Conservation (phyloP, 192 early-diverging fungal genomes). For the Cetraspora pellucida region DNA sequence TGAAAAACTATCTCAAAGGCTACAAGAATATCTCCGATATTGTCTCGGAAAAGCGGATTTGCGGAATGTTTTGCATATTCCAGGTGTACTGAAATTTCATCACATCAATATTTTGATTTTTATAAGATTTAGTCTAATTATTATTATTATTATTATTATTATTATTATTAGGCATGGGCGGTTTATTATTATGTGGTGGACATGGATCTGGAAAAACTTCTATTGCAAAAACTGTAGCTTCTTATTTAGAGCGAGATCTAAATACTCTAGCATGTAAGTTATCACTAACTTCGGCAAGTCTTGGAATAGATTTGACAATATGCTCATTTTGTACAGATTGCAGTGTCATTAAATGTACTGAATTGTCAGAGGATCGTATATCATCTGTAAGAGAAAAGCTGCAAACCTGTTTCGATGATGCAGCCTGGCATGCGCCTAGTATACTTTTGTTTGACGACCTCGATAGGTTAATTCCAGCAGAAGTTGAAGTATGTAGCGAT, state of each 20-base stretch:
- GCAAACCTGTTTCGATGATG: conserved; percentile 61
- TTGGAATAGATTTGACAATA: conserved; percentile 19
- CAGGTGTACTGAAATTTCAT: conserved; percentile 32
- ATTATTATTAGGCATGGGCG: conserved; percentile 42
- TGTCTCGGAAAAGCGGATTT: conserved; percentile 18
- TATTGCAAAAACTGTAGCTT: conserved; percentile 56
- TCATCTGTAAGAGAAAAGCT: conserved; percentile 62
- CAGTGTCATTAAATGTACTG: conserved; percentile 57
- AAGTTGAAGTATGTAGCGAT: conserved; percentile 61
- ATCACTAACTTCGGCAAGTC: conserved; percentile 38
- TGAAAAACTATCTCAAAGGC: conserved; percentile 28
- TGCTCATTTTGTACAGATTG: conserved; percentile 43
- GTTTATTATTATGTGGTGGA: conserved; percentile 69
- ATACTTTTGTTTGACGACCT: conserved; percentile 77
- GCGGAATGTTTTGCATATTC: conserved; percentile 20
- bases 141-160: not conserved
- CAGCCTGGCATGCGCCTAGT: conserved; percentile 72
- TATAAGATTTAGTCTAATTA: not conserved
- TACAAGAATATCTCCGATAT: conserved; percentile 23
- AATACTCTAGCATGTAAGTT: conserved; percentile 52
- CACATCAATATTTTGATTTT: not conserved
- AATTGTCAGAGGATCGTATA: conserved; percentile 59
- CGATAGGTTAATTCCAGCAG: conserved; percentile 71
- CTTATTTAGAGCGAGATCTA: conserved; percentile 41
- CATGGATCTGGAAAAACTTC: conserved; percentile 79